These are phyloP conservation scores for Hymenoscyphus salicellus DNA, from an alignment of 2,329 filamentous ascomycete genomes.

Conservation along the genomic window DNA sequence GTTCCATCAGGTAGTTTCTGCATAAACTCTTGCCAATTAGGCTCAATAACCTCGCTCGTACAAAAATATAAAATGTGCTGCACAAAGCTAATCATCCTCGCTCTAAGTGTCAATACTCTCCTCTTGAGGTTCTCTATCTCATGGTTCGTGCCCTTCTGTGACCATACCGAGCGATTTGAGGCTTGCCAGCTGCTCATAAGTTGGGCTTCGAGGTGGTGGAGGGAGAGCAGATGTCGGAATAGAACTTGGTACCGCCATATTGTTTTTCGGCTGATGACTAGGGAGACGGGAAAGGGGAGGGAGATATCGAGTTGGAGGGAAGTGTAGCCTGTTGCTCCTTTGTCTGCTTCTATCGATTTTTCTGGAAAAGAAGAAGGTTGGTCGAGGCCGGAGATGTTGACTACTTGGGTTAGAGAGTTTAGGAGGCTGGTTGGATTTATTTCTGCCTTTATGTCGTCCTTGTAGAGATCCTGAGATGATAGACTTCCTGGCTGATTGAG, in stretches of 20 bases:
- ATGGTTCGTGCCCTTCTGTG: not conserved
- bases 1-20: not conserved
- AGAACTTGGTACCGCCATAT: not conserved
- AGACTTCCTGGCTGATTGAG: not conserved
- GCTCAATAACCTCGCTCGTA: not conserved
- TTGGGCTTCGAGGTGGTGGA: not conserved
- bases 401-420: not conserved
- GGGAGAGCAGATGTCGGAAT: not conserved
- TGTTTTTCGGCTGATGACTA: not conserved
- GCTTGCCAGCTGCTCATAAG: not conserved
- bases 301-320: not conserved
- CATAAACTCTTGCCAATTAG: not conserved
- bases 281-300: not conserved
- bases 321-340: not conserved
- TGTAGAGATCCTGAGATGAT: not conserved
- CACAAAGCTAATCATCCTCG: not conserved
- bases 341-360: not conserved
- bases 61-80: not conserved
- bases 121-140: not conserved
- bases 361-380: not conserved
- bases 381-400: not conserved
- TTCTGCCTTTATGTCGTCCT: not conserved
- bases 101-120: not conserved
- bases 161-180: not conserved
- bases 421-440: not conserved